These are phyloP conservation scores for Penicillium sp. DNA, from an alignment of 2,329 filamentous ascomycete genomes.

Conservation along the genomic window DNA sequence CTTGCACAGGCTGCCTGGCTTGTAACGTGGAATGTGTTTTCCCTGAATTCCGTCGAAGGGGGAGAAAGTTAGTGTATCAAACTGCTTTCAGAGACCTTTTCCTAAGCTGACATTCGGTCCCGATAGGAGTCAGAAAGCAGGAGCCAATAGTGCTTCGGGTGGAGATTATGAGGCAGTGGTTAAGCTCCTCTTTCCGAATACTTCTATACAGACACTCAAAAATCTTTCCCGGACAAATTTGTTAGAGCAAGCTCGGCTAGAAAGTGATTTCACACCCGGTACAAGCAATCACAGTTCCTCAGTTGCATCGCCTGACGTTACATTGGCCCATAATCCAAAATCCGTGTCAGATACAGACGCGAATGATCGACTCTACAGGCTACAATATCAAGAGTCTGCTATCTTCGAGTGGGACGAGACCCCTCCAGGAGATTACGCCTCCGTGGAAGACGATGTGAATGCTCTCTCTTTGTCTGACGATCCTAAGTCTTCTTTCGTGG, in stretches of 20 bases:
- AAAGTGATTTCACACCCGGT: slow-evolving; percentile 1
- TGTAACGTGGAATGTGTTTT: slow-evolving; percentile 19
- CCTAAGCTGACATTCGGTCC: neutral
- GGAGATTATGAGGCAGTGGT: slow-evolving; percentile 12
- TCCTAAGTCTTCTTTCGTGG: slow-evolving; percentile 14
- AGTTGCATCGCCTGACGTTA: slow-evolving; percentile 7
- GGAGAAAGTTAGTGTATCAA: slow-evolving; percentile 8
- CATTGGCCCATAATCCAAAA: neutral
- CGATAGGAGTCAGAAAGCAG: slow-evolving; percentile 12
- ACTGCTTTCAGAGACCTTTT: neutral
- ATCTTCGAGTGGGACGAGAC: slow-evolving; percentile 14
- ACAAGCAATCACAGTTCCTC: slow-evolving; percentile 13
- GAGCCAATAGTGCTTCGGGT: neutral
- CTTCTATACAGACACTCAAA: slow-evolving; percentile 7
- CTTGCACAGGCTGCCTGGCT: slow-evolving; percentile 15
- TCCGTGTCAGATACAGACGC: slow-evolving; percentile 4
- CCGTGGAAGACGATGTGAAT: slow-evolving; percentile 18
- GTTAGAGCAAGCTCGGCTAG: slow-evolving; percentile 4
- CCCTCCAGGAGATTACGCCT: neutral
- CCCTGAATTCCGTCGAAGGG: slow-evolving; percentile 15
- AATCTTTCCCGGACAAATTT: slow-evolving; percentile 7
- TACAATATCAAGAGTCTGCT: slow-evolving; percentile 4
- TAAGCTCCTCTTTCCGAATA: slow-evolving; percentile 8
- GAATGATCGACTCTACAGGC: slow-evolving; percentile 7
- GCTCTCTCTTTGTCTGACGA: slow-evolving; percentile 8